phyloP scores from a whole-genome alignment of 192 early-diverging fungal genomes.

The Podila clonocystis region DNA sequence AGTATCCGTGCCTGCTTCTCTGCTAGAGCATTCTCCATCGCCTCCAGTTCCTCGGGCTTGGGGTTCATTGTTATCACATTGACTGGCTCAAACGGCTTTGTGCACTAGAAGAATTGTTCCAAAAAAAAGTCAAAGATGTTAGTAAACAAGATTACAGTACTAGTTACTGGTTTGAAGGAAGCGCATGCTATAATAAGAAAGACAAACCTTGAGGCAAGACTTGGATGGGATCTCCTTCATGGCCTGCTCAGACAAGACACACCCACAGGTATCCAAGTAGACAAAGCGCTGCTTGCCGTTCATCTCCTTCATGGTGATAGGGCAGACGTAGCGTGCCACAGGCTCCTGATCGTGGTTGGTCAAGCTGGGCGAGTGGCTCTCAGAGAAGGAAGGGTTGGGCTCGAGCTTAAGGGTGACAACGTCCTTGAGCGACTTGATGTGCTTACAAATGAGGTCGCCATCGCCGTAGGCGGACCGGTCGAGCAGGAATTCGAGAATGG shows the following conservation, averaged over 20 bases:
- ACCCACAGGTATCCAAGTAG: conserved; percentile 76
- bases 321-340: conserved; percentile 74
- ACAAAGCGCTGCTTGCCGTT: conserved; percentile 80
- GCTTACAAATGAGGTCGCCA: conserved; percentile 77
- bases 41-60: conserved; percentile 67
- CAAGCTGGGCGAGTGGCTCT: conserved; percentile 51
- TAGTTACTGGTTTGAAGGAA: background rate
- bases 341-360: conserved; percentile 64
- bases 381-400: conserved; percentile 69
- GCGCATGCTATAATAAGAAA: background rate
- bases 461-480: conserved; percentile 78
- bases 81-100: conserved; percentile 61
- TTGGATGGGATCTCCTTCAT: conserved; percentile 73
- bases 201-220: conserved; percentile 68
- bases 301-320: conserved; percentile 87
- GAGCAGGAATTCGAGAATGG: conserved; percentile 79
- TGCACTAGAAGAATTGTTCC: conserved; percentile 59
- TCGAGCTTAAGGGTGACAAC: conserved; percentile 74
- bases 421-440: conserved; percentile 80
- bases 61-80: conserved; percentile 82
- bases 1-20: conserved; percentile 57
- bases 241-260: conserved; percentile 81
- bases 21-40: conserved; percentile 63
- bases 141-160: background rate
- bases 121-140: background rate